Evolutionary conservation across 371 early-diverging fungal genomes (phyloP), one percentile per base, ranked within the genome.

Genomic region (Blastocladiella emersonii): DNA sequence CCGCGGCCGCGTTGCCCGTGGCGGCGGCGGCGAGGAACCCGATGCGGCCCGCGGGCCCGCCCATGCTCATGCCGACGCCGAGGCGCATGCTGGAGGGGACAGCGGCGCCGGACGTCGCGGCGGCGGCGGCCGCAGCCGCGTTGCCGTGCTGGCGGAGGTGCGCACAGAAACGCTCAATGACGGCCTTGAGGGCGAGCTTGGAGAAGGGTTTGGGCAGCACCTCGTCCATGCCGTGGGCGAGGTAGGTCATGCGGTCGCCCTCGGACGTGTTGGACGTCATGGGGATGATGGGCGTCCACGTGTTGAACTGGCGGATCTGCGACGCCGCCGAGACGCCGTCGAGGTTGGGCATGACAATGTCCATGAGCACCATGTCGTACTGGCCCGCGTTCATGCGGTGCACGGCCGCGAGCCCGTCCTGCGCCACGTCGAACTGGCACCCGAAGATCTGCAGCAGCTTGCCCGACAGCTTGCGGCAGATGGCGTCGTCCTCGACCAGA

Each of bases 301-400:
- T 70, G 67, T 88, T 88, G 66, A 85, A 85, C 69, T 84, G 83
- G 53, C 90, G 81, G 61, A 91, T 89, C 36, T 75, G 83, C 17
- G 78, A 71, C 5, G 88, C 87, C 0, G 88, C 84, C 36, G 63
- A 53, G 8, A 74, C 68, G 37, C 90, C 88, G 70, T 88, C 88
- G 65, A 88, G 68, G 44, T 82, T 80, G 7, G 88, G 88, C 83
- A 87, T 85, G 37, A 84, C 76, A 56, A 87, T 85, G 66, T 88
- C 88, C 89, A 89, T 87, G 8, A 89, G 71, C 21, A 89, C 86
- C 45, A 89, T 73, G 66, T 89, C 90, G 64, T 88, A 87, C 65
- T 84, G 84, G 37, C 78, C 77, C 7, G 74, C 41, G 27, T 77
- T 77, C 62, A 73, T 64, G 57, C 79, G 80, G 48, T 80, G 75